Evolutionary conservation across 2,329 filamentous ascomycete genomes (phyloP).

Genomic region (Phialocephala subalpina): DNA sequence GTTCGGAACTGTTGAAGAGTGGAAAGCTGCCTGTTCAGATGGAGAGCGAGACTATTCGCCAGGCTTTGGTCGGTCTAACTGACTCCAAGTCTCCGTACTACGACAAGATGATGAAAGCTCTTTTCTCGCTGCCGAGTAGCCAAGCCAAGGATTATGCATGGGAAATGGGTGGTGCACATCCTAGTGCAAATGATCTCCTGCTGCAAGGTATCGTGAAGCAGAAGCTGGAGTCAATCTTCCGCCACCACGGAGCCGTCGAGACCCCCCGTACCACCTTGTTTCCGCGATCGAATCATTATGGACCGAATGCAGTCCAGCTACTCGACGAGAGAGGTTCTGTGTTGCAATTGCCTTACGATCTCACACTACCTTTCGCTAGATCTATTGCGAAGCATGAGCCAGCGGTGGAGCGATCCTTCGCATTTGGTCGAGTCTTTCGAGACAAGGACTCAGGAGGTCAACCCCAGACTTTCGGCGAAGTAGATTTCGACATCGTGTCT

Average conservation of each 20-base stretch:
- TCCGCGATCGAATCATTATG: conserved; percentile 82
- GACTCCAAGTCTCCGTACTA: conserved; percentile 89
- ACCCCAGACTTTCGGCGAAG: conserved; percentile 84
- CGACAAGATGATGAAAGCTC: conserved; percentile 83
- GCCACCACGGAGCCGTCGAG: conserved; percentile 89
- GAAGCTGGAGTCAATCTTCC: conserved; percentile 79
- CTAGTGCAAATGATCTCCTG: conserved; percentile 66
- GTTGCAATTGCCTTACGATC: conserved; percentile 91
- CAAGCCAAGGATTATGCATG: conserved; percentile 83
- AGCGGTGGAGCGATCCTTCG: conserved; percentile 78
- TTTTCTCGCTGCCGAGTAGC: conserved; percentile 77
- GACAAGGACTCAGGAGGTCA: conserved; percentile 81
- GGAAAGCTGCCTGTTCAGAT: conserved; percentile 90
- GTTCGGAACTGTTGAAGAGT: conserved; percentile 81
- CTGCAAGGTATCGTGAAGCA: conserved; percentile 79
- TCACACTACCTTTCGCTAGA: conserved; percentile 88
- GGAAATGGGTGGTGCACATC: conserved; percentile 71
- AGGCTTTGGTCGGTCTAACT: conserved; percentile 81
- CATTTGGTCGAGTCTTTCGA: conserved; percentile 88
- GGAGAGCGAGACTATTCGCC: conserved; percentile 89
- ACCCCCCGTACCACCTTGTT: conserved; percentile 78
- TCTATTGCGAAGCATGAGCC: conserved; percentile 78
- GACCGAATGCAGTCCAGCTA: conserved; percentile 76
- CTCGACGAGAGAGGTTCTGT: conserved; percentile 87
- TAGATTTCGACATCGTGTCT: conserved; percentile 96